Base-by-base conservation (phyloP, 2,329 filamentous ascomycete genomes). In the Epichloe scottii region DNA sequence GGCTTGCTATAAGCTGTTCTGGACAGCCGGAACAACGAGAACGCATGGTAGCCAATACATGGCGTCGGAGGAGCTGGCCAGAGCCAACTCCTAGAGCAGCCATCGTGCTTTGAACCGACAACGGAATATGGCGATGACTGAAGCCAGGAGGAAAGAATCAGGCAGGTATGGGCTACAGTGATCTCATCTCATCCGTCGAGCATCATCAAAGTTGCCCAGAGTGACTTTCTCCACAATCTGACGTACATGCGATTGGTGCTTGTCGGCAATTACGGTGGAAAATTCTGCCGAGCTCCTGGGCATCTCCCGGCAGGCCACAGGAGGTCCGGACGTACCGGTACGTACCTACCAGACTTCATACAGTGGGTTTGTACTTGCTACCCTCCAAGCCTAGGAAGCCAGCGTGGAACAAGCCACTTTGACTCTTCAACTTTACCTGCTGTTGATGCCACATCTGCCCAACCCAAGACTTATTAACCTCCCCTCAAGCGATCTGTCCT, bases 71-170 rank as follows among this genome's bases (percentile, higher is more conserved):
- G 52, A 67, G 59, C 53, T 61, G 67, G 55, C 64, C 60, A 55
- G 63, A 60, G 54, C 67, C 64, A 56, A 63, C 57, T 51, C 62
- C 62, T 55, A 68, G 62, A 54, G 63, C 60, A 56, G 64, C 63
- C 60, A 60, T 65, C 54, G 57, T 56, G 55, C 30, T 56, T 54
- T 53, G 53, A 50, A 15, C n/a, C 21, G 37, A 41, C 42, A 10
- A 44, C 11, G 38, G 30, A n/a, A 23, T 23, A 23, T 26, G 42
- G 26, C n/a, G 12, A 15, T 5, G 11, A 35, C 17, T 35, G 39
- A 19, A 17, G 10, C 10, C 10, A 17, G 39, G 17, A 41, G 6
- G n/a, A 11, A 15, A 19, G 17, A 19, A 2, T 4, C n/a, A 21
- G 8, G 30, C 30, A 30, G 30, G 30, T 11, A 11, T 30, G 30